These are phyloP conservation scores for Piloderma croceum DNA, from an alignment of 768 basidiomycete species.

Conservation along the genomic window DNA sequence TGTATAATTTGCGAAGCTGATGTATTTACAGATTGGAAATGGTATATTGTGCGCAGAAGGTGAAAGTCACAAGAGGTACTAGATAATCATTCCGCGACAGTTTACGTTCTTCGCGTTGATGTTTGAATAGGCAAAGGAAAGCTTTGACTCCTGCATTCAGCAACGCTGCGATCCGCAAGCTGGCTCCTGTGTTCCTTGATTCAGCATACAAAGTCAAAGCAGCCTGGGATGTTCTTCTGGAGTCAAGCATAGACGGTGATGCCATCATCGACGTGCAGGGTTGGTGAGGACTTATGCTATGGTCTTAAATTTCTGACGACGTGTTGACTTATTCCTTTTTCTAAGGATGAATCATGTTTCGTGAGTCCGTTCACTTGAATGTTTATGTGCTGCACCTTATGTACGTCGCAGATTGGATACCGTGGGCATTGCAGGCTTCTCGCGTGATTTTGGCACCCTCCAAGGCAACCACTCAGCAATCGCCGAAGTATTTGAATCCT, in stretches of 20 bases:
- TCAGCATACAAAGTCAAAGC: constrained; percentile 28
- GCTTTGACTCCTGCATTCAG: too few species aligned
- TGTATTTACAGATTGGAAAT: too few species aligned
- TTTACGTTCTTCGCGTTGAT: too few species aligned
- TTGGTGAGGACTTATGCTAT: too few species aligned
- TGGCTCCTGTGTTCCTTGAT: constrained; percentile 21
- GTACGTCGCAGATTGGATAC: constrained; percentile 32
- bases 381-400: neutral
- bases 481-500: constrained; percentile 19
- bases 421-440: constrained; percentile 41
- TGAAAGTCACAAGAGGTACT: too few species aligned
- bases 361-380: constrained; percentile 16
- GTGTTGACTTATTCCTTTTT: constrained; percentile 1
- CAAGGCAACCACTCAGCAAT: constrained; percentile 28
- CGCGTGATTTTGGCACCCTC: constrained; percentile 39
- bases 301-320: too few species aligned
- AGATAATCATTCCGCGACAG: too few species aligned
- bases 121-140: too few species aligned
- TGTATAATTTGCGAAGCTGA: too few species aligned
- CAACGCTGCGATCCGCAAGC: constrained; percentile 18
- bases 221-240: neutral
- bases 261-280: constrained; percentile 13
- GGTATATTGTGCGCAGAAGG: too few species aligned
- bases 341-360: constrained; percentile 37
- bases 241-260: constrained; percentile 1